Evolutionary conservation across 2,329 filamentous ascomycete genomes (phyloP).

Genomic region (Incumbomyces delicatus): DNA sequence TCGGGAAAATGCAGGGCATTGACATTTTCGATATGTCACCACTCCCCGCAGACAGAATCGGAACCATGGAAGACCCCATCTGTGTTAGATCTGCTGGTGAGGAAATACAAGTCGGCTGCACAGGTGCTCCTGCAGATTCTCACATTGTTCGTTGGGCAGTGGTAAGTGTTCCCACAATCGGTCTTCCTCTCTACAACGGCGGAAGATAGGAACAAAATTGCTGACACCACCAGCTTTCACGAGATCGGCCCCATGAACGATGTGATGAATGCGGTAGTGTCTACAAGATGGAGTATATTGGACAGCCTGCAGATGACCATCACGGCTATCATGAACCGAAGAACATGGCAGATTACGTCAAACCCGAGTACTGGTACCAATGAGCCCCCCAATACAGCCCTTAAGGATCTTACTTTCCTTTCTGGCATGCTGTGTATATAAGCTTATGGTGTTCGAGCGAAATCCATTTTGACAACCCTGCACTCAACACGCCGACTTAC

Average conservation of each 20-base stretch:
- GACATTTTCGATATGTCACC: constrained; percentile 98
- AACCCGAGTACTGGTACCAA: constrained; percentile 81
- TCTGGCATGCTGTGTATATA: constrained; percentile 1
- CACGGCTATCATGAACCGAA: constrained; percentile 66
- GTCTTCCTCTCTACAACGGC: neutral
- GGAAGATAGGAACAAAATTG: neutral
- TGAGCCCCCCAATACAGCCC: constrained; percentile 21
- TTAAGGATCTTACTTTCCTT: neutral
- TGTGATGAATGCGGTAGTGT: constrained; percentile 95
- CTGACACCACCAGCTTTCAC: constrained; percentile 55
- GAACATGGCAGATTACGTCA: constrained; percentile 93
- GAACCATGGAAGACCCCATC: constrained; percentile 84
- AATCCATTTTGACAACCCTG: too few species aligned
- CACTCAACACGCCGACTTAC: too few species aligned
- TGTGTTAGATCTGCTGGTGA: constrained; percentile 82
- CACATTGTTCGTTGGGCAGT: constrained; percentile 86
- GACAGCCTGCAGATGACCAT: constrained; percentile 60
- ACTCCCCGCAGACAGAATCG: constrained; percentile 78
- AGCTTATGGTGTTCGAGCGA: neutral
- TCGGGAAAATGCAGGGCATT: constrained; percentile 98
- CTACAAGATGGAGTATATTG: constrained; percentile 97
- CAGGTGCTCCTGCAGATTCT: constrained; percentile 83
- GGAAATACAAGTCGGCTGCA: constrained; percentile 96
- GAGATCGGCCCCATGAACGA: constrained; percentile 82
- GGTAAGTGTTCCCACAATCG: constrained; percentile 43